These are phyloP conservation scores for Cytospora chrysosperma DNA, from an alignment of 2,329 filamentous ascomycete species.

Conservation along the genomic window DNA sequence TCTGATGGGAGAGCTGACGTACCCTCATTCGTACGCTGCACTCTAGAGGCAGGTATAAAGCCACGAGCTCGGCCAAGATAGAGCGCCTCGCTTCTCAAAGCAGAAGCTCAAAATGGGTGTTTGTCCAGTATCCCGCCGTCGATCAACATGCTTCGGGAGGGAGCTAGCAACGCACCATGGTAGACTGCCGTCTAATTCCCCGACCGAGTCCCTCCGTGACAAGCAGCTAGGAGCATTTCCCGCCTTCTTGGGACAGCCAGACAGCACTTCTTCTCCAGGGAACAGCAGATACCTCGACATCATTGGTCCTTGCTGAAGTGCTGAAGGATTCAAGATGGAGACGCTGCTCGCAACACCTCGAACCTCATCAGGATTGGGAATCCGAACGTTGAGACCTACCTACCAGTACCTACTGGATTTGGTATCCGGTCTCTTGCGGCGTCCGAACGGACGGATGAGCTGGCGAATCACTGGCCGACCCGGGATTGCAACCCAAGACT, in stretches of 20 bases:
- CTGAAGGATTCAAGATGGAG: not conserved
- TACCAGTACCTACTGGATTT: not conserved
- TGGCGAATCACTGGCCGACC: not conserved
- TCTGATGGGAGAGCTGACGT: conserved; percentile 5
- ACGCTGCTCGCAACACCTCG: not conserved
- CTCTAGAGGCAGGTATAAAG: conserved; percentile 17
- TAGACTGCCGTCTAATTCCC: not conserved
- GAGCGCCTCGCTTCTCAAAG: conserved; percentile 4
- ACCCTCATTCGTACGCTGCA: conserved; percentile 13
- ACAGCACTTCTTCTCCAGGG: not conserved
- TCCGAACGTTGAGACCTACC: not conserved
- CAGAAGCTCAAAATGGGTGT: conserved; percentile 12
- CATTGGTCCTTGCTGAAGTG: no score
- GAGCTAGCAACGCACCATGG: not conserved
- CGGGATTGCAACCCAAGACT: not conserved
- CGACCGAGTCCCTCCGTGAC: not conserved
- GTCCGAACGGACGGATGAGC: conserved; percentile 8
- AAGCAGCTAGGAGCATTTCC: not conserved
- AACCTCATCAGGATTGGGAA: not conserved
- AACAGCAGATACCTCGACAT: not conserved
- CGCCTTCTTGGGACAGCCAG: not conserved
- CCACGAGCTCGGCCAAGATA: not conserved
- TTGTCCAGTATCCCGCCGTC: not conserved
- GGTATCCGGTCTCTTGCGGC: not conserved
- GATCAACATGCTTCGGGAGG: not conserved